These are phyloP conservation scores for Fennellomyces sp. DNA, from an alignment of 371 early-diverging fungal species.

Conservation along the genomic window DNA sequence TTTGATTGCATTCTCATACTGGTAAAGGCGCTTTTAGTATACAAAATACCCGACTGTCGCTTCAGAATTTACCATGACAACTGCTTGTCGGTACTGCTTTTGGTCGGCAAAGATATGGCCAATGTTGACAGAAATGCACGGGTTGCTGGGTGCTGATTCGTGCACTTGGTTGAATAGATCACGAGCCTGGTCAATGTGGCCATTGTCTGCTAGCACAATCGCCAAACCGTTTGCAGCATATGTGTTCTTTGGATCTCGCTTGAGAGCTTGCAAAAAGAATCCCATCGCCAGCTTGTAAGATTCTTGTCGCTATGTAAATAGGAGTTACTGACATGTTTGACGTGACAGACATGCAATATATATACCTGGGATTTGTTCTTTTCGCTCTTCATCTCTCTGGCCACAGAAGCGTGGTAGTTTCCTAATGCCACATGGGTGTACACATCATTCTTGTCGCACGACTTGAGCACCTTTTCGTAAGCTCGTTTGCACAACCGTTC, in stretches of 20 bases:
- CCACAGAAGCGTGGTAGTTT: slow-evolving; percentile 74
- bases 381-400: slow-evolving; percentile 53
- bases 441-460: slow-evolving; percentile 78
- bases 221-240: slow-evolving; percentile 83
- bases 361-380: slow-evolving; percentile 30
- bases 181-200: slow-evolving; percentile 68
- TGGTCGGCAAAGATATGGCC: slow-evolving; percentile 80
- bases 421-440: slow-evolving; percentile 85
- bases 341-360: too few relatives aligned
- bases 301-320: slow-evolving; percentile 37
- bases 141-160: slow-evolving; percentile 58
- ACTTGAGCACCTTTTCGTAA: slow-evolving; percentile 77
- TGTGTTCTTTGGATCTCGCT: slow-evolving; percentile 70
- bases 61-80: slow-evolving; percentile 61
- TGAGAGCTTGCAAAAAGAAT: slow-evolving; percentile 81
- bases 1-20: slow-evolving; percentile 71
- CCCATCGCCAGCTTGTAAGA: slow-evolving; percentile 76
- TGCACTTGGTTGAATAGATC: slow-evolving; percentile 78
- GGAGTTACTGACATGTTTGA: too few relatives aligned
- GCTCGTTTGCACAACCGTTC: slow-evolving; percentile 69
- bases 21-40: too few relatives aligned
- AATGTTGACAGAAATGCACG: slow-evolving; percentile 72
- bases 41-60: too few relatives aligned
- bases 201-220: slow-evolving; percentile 79
- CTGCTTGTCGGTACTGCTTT: slow-evolving; percentile 73